Percentiles rank a stretch among this genome's conserved stretches.
Evolutionary conservation across 2,329 filamentous ascomycete species (phyloP).

Genomic region (Chaetomiaceae sp.): DNA sequence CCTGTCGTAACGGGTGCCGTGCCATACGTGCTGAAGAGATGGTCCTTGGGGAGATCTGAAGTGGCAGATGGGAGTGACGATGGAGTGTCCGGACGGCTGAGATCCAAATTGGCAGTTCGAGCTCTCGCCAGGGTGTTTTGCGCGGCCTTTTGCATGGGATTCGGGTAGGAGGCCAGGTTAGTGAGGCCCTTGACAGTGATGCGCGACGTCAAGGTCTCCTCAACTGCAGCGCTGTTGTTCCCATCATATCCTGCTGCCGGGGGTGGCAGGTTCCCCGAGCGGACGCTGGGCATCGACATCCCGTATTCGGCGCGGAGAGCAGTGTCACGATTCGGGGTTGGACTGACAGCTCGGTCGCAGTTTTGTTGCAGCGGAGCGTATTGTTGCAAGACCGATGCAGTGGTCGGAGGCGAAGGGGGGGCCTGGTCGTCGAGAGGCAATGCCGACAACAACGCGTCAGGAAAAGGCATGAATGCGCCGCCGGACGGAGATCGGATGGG

Average conservation of each 20-base stretch:
- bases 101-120: conserved; percentile 17
- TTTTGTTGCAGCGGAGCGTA: conserved; percentile 54
- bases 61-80: conserved; percentile 15
- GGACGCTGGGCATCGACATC: conserved; percentile 27
- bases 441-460: conserved; percentile 35
- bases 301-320: background rate
- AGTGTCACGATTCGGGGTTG: conserved; percentile 23
- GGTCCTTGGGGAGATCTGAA: conserved; percentile 16
- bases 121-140: conserved; percentile 40
- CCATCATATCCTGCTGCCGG: conserved; percentile 24
- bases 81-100: conserved; percentile 20
- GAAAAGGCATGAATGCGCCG: conserved; percentile 34
- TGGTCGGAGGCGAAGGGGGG: conserved; percentile 23
- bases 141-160: conserved; percentile 50
- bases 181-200: conserved; percentile 46
- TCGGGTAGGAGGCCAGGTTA: conserved; percentile 53
- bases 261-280: conserved; percentile 29
- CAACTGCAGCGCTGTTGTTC: conserved; percentile 28
- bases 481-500: conserved; percentile 25
- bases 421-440: conserved; percentile 33
- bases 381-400: conserved; percentile 31
- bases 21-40: conserved; percentile 2
- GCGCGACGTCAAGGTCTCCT: conserved; percentile 30
- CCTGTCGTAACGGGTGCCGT: conserved; percentile 32
- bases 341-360: conserved; percentile 48